Conservation (phyloP, 768 basidiomycete genomes). For the Kwoniella newhampshirensis region DNA sequence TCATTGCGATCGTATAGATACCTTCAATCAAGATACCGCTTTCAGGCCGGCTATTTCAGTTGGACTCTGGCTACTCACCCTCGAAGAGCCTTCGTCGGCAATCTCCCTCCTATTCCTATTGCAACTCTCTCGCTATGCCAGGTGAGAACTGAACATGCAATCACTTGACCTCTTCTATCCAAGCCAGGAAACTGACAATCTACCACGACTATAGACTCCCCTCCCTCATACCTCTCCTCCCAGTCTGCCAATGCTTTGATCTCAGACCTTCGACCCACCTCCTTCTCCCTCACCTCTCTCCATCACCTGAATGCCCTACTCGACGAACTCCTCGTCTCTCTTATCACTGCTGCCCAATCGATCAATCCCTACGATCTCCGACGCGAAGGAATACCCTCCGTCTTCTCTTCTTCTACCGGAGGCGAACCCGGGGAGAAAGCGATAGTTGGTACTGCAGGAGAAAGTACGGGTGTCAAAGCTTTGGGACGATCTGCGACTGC, state of each 20-base stretch:
- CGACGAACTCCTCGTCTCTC: constrained; percentile 43
- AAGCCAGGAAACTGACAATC: no score
- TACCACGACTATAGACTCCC: not conserved
- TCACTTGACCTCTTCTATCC: no score
- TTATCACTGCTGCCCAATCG: constrained; percentile 35
- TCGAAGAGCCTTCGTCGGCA: no score
- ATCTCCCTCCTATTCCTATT: no score
- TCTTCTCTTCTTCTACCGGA: no score
- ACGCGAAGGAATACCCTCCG: constrained; percentile 35
- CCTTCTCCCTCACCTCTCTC: constrained; percentile 75
- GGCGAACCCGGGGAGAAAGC: constrained; percentile 26
- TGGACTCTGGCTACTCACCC: no score
- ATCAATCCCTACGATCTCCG: constrained; percentile 47
- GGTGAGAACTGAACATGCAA: no score
- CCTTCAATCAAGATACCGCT: no score
- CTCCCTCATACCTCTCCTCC: constrained; percentile 74
- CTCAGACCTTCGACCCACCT: constrained; percentile 88
- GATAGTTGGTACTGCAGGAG: constrained; percentile 9
- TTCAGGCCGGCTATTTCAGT: no score
- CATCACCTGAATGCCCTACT: constrained; percentile 53
- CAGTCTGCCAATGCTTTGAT: constrained; percentile 87
- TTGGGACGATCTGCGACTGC: constrained; percentile 88
- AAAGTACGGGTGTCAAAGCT: constrained; percentile 51
- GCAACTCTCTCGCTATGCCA: no score
- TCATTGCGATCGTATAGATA: no score